A percentile compares a stretch with the other conserved stretches of the same genome.
Evolutionary conservation across 2,329 filamentous ascomycete species (phyloP).

Genomic region (Xylaria sp.): DNA sequence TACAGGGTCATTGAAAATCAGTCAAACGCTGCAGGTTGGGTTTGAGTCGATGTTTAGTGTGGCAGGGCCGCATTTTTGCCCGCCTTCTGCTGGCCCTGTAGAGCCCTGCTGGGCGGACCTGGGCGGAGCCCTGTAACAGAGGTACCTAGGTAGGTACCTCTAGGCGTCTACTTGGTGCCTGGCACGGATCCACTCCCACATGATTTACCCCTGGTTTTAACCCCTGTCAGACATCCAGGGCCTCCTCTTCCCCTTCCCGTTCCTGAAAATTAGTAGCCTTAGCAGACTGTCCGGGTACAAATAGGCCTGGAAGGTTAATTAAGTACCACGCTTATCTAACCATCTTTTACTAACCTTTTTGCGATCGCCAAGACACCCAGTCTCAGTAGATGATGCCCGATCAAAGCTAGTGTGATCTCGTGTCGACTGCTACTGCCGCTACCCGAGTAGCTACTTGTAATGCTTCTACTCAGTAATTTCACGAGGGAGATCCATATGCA

Average conservation of each 20-base stretch:
- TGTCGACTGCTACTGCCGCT: background rate
- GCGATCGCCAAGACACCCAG: background rate
- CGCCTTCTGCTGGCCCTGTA: constrained; percentile 4
- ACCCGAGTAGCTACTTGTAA: background rate
- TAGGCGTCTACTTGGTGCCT: constrained; percentile 9
- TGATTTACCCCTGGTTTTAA: constrained; percentile 26
- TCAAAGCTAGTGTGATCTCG: background rate
- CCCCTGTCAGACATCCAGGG: constrained; percentile 12
- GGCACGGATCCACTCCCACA: constrained; percentile 15
- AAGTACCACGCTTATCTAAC: background rate
- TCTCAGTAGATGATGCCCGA: background rate
- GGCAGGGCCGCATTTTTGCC: background rate
- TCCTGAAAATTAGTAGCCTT: constrained; percentile 19
- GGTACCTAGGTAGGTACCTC: no score
- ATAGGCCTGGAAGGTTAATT: no score
- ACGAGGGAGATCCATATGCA: no score
- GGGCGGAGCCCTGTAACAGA: no score
- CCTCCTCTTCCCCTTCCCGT: constrained; percentile 15
- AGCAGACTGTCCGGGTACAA: no score
- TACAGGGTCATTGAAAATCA: constrained; percentile 18
- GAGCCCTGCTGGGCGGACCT: no score
- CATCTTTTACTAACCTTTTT: background rate
- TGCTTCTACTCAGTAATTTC: no score
- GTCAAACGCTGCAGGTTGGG: constrained; percentile 25
- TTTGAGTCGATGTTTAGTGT: constrained; percentile 14